Conservation (phyloP, 2,329 filamentous ascomycete genomes). For the Paracoccidioides brasiliensis region DNA sequence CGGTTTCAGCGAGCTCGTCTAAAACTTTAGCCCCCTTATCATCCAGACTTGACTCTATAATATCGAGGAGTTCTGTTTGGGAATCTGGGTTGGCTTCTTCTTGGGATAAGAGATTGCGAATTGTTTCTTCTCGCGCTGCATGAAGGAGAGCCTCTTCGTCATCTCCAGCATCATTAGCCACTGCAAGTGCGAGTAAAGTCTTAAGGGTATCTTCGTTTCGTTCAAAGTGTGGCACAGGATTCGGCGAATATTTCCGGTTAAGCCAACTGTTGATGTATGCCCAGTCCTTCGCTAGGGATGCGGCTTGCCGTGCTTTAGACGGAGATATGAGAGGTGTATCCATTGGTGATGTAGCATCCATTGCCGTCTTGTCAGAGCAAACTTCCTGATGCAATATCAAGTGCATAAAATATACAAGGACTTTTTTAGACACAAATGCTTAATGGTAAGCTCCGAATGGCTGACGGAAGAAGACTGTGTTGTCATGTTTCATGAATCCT, state of each 20-base stretch:
- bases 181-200: constrained; percentile 58
- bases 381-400: neutral
- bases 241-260: constrained; percentile 51
- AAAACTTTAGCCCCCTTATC: constrained; percentile 43
- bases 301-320: constrained; percentile 57
- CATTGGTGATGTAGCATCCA: neutral
- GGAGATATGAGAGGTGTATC: constrained; percentile 40
- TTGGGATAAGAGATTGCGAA: constrained; percentile 19
- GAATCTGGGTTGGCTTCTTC: constrained; percentile 17
- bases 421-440: neutral
- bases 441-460: neutral
- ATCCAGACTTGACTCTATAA: constrained; percentile 42
- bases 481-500: neutral
- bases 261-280: constrained; percentile 78
- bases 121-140: constrained; percentile 25
- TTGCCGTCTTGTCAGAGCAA: constrained; percentile 1
- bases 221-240: constrained; percentile 60
- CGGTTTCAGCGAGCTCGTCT: constrained; percentile 43
- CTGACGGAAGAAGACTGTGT: too few species aligned
- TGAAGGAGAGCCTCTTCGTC: constrained; percentile 26
- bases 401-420: neutral
- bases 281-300: constrained; percentile 82
- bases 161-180: constrained; percentile 58
- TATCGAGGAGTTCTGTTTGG: constrained; percentile 36
- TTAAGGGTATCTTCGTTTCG: constrained; percentile 73